A percentile compares a stretch with the other conserved stretches of the same genome.
These are phyloP conservation scores for Panicum hallii DNA, from an alignment of 202 grass and related monocot species.

Conservation along the genomic window DNA sequence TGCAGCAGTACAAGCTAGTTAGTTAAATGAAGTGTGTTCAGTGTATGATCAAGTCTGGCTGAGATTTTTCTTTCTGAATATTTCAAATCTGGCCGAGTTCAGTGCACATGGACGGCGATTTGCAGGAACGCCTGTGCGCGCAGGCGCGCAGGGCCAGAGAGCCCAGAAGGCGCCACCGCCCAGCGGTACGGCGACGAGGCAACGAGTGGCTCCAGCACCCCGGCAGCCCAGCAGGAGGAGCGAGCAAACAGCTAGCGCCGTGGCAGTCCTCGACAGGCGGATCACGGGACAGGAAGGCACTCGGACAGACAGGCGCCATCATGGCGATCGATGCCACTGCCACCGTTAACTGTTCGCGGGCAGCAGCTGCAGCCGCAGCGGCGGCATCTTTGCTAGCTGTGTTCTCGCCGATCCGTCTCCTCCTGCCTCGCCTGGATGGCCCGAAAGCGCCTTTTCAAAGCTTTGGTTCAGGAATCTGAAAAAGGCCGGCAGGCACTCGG, in stretches of 20 bases:
- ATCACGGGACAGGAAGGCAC: not conserved
- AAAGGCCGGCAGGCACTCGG: not conserved
- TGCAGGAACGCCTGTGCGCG: not conserved
- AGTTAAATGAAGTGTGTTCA: too few species aligned
- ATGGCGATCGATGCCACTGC: not conserved
- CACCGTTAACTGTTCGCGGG: not conserved
- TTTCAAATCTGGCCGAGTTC: too few species aligned
- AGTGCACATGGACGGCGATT: not conserved
- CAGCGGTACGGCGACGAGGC: conserved; percentile 33
- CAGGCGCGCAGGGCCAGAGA: not conserved
- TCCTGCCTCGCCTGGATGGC: not conserved
- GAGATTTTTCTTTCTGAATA: too few species aligned
- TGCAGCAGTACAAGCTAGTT: too few species aligned
- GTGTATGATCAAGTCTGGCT: too few species aligned
- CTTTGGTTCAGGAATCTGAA: conserved; percentile 26
- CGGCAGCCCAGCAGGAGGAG: not conserved
- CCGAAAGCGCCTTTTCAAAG: too few species aligned
- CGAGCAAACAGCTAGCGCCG: not conserved
- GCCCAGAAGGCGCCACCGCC: conserved; percentile 36
- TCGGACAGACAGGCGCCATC: not conserved
- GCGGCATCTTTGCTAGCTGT: not conserved
- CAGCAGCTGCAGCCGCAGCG: not conserved
- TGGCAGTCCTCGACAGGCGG: conserved; percentile 10
- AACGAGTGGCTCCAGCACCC: not conserved
- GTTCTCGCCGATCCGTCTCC: conserved; percentile 13